Evolutionary conservation across 2,329 filamentous ascomycete genomes (phyloP).

Genomic region (Ophiocordyceps australis): DNA sequence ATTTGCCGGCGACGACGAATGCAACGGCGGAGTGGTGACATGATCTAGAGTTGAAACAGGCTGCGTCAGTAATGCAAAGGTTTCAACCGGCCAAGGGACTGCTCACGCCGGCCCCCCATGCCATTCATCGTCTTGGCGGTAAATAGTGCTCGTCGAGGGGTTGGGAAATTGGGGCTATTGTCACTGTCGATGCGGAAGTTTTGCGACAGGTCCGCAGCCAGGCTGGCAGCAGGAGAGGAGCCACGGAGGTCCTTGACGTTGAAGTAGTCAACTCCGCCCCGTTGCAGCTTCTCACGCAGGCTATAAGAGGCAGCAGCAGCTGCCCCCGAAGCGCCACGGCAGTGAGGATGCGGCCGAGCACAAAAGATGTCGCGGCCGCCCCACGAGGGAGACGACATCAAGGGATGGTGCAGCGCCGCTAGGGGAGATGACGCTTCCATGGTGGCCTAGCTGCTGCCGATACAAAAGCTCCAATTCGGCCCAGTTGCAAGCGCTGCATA

Average conservation of each 20-base stretch:
- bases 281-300: slow-evolving; percentile 56
- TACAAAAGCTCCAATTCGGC: no score
- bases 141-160: slow-evolving; percentile 21
- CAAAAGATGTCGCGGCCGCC: slow-evolving; percentile 32
- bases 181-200: slow-evolving; percentile 86
- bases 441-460: no score
- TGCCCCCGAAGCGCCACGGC: slow-evolving; percentile 34
- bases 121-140: slow-evolving; percentile 18
- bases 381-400: slow-evolving; percentile 44
- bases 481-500: no score
- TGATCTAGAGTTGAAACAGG: slow-evolving; percentile 31
- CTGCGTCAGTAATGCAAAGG: slow-evolving; percentile 1
- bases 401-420: slow-evolving; percentile 72
- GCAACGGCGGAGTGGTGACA: slow-evolving; percentile 69
- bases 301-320: slow-evolving; percentile 53
- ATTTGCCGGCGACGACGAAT: slow-evolving; percentile 61
- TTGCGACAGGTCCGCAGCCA: slow-evolving; percentile 87
- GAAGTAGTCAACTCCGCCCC: slow-evolving; percentile 59
- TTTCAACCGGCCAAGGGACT: background rate
- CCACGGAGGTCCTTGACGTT: slow-evolving; percentile 57
- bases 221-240: slow-evolving; percentile 77
- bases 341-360: slow-evolving; percentile 25
- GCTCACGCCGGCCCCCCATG: slow-evolving; percentile 16
- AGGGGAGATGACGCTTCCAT: slow-evolving; percentile 94
- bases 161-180: slow-evolving; percentile 26